Percentiles rank a stretch among this genome's conserved stretches.
These are phyloP conservation scores for Colletotrichum sp. DNA, from an alignment of 2,329 filamentous ascomycete species.

Conservation along the genomic window DNA sequence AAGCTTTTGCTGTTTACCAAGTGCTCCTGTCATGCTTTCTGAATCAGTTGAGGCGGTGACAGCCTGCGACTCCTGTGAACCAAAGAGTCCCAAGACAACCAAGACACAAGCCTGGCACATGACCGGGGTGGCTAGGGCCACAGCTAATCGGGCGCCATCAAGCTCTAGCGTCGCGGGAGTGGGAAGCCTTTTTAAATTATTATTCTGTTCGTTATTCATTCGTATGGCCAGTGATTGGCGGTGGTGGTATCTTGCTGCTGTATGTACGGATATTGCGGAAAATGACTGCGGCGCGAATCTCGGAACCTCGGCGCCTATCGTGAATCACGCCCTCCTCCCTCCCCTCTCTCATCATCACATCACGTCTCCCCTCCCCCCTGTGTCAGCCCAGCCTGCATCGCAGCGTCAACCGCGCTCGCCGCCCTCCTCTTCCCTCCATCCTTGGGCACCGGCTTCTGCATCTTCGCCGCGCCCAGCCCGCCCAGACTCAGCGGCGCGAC, in stretches of 20 bases:
- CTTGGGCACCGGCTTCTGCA: background rate
- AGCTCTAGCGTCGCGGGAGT: background rate
- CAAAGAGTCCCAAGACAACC: background rate
- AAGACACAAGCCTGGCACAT: background rate
- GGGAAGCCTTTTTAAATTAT: background rate
- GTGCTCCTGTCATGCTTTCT: background rate
- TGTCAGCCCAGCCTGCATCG: background rate
- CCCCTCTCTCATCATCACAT: background rate
- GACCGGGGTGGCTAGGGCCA: slow-evolving; percentile 11
- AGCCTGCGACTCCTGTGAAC: background rate
- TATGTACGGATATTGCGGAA: background rate
- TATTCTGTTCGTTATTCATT: background rate
- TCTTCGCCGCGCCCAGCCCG: background rate
- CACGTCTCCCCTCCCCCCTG: background rate
- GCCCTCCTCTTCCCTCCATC: background rate
- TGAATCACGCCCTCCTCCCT: background rate
- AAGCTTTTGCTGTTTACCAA: background rate
- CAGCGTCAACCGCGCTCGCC: background rate
- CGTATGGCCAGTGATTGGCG: background rate
- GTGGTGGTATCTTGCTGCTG: background rate
- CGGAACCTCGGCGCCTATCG: background rate
- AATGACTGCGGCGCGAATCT: background rate
- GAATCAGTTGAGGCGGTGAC: background rate
- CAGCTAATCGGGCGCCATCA: slow-evolving; percentile 1
- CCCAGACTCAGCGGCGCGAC: slow-evolving; percentile 10